Evolutionary conservation across 768 basidiomycete species (phyloP), one percentile per base, ranked within the genome.

Genomic region (Hirschioporus abietinus): DNA sequence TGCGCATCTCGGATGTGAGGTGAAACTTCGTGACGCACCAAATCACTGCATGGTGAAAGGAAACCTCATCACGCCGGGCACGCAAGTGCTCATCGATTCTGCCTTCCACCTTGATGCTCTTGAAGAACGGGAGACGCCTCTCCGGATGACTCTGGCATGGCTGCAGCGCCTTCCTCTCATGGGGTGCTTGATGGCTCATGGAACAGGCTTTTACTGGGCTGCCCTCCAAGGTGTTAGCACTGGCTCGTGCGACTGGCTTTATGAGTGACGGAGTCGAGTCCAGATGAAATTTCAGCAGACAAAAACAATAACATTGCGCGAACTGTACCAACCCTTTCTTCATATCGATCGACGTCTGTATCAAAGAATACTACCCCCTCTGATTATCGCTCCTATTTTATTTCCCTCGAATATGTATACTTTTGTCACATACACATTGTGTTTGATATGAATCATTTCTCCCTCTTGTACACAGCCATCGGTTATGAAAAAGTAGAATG

Each of bases 191-290:
- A 26, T 71, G 35, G 27, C 66, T 1, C 70, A 71, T 42, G 70
- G 68, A 12, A 69, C 70, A 15, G 70, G 68, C 25, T 63, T 65
- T 25, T 71, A 71, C 52, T 71, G 70, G 70, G 59, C 67, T 42
- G 63, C 66, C 52, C 58, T 71, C n/a, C 64, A 66, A 26, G 66
- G 57, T 23, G 67, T 68, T 17, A 25, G 58, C 12, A 67, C 66
- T 24, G 70, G 70, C 27, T 58, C 63, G 6, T 65, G 66, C 36
- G 69, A 67, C 34, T 71, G 70, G 70, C 42, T 52, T 15, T 52
- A 52, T 52, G 42, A 52, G 20, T 52, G 42, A 52, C 3, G 20
- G 20, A 20, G 12, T 12, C 42, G 12, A 15, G 42, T 1, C 12
- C 42, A 15, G 20, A 15, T 15, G 20, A 15, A 52, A 3, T 20